Evolutionary conservation across 495 filamentous ascomycete species (phyloP), one percentile per base, ranked within the genome.

Genomic region (Rostrohypoxylon terebratum): DNA sequence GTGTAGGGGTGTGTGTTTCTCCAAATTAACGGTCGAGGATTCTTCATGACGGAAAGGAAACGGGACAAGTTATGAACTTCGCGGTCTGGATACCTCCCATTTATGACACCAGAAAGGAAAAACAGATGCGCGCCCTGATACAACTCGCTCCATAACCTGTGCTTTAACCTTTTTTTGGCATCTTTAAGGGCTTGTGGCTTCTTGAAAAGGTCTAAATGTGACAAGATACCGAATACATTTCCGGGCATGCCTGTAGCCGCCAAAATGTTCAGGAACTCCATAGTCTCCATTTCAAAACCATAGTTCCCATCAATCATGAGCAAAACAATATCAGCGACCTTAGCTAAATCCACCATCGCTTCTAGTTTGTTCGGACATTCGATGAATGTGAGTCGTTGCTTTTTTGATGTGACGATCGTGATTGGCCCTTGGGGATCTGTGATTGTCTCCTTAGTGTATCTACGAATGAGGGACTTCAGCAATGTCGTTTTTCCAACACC

Each of bases 241-340:
- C 94, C 95, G 8, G 96, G 96, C 93, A 99, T 97, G 78, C 96
- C 96, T 59, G 91, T 95, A 9, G 93, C 87, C 6, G 92, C 89
- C 59, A 98, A 82, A 47, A 96, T 90, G 74, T 97, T 98, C 75
- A 99, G 80, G 73, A 99, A 99, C 80, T 99, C 96, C 96, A 99
- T 98, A 1, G 96, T 99, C 83, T 99, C 96, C 96, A 99, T 99
- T 82, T 99, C 96, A 75, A 98, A 99, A 2, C 96, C 96, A 77
- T 90, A 99, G 81, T 98, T 98, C 38, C 94, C 96, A 77, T 99
- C 96, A 66, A 99, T 98, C 93, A 99, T 93, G 31, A 99, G 83
- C 25, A 99, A 83, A 3, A 99, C 93, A 70, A 98, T 98, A 77
- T 99, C 96, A 21, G 94, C 95, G 31, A 99, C 91, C 80, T 99